phyloP scores from a whole-genome alignment of 768 basidiomycete species.

The Pulveroboletus sp. region DNA sequence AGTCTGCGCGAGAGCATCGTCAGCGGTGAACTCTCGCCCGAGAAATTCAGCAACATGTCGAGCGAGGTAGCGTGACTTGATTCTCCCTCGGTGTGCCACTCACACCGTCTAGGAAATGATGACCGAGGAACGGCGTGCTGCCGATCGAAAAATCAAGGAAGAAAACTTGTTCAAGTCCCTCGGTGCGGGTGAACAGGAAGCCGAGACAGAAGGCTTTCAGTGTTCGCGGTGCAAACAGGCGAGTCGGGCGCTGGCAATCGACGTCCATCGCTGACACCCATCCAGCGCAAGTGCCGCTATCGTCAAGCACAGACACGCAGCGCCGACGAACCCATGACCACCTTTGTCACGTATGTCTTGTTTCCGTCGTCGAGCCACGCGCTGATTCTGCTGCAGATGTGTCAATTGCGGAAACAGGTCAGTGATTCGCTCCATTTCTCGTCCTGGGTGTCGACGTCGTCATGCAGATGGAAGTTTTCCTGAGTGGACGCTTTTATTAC shows the following conservation, averaged over 20 bases:
- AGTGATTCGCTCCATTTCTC: slow-evolving; percentile 8
- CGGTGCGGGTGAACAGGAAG: slow-evolving; percentile 84
- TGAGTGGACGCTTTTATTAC: slow-evolving; percentile 26
- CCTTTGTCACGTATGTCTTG: slow-evolving; percentile 79
- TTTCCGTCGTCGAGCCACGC: neutral
- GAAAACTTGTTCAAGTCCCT: slow-evolving; percentile 90
- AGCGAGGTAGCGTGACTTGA: slow-evolving; percentile 56
- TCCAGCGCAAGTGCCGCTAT: slow-evolving; percentile 81
- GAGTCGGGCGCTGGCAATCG: slow-evolving; percentile 11
- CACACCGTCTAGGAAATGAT: slow-evolving; percentile 81
- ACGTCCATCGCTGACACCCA: slow-evolving; percentile 1
- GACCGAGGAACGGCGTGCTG: slow-evolving; percentile 84
- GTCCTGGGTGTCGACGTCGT: neutral
- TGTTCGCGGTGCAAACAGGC: slow-evolving; percentile 93
- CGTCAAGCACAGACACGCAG: slow-evolving; percentile 96
- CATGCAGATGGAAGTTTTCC: slow-evolving; percentile 61
- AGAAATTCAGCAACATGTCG: slow-evolving; percentile 74
- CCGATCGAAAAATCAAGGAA: slow-evolving; percentile 76
- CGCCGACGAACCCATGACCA: slow-evolving; percentile 99
- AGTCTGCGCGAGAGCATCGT: slow-evolving; percentile 81
- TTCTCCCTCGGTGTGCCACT: neutral
- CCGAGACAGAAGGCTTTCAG: slow-evolving; percentile 98
- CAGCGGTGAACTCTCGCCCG: slow-evolving; percentile 69
- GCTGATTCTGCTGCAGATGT: slow-evolving; percentile 41
- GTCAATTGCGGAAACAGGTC: slow-evolving; percentile 64